A percentile compares a stretch with the other conserved stretches of the same genome.
phyloP scores from a whole-genome alignment of 2,329 filamentous ascomycete species.

The Fusarium coicis region DNA sequence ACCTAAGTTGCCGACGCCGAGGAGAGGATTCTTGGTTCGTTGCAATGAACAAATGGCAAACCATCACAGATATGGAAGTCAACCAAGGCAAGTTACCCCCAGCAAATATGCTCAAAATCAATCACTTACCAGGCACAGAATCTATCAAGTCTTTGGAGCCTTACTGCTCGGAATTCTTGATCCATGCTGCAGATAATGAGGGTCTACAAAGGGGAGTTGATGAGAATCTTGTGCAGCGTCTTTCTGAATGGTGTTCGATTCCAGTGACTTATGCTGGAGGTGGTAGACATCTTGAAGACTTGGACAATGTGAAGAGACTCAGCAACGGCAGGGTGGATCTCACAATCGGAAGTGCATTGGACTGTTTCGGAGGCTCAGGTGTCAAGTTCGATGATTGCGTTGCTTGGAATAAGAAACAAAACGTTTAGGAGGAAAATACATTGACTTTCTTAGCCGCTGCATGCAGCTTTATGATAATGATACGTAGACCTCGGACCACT shows the following conservation, averaged over 20 bases:
- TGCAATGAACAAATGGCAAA: constrained; percentile 99
- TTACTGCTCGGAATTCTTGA: constrained; percentile 95
- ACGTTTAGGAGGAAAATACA: constrained; percentile 20
- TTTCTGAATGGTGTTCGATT: constrained; percentile 88
- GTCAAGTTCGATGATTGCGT: constrained; percentile 92
- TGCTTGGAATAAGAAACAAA: constrained; percentile 77
- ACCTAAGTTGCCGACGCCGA: constrained; percentile 87
- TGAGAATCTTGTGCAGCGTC: constrained; percentile 78
- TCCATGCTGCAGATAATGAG: constrained; percentile 97
- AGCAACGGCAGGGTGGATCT: constrained; percentile 87
- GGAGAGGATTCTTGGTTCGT: constrained; percentile 85
- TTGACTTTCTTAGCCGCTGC: not conserved
- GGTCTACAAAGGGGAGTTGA: constrained; percentile 93
- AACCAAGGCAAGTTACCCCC: constrained; percentile 71
- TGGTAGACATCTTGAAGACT: constrained; percentile 82
- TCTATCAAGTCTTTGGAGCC: constrained; percentile 85
- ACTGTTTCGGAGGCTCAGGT: constrained; percentile 91
- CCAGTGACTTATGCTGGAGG: constrained; percentile 97
- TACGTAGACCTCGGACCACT: not conserved
- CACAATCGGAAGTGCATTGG: constrained; percentile 94
- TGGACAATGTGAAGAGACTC: constrained; percentile 82
- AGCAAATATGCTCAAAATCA: not conserved
- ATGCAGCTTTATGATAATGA: not conserved
- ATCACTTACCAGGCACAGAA: constrained; percentile 60
- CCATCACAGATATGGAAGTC: constrained; percentile 94